Evolutionary conservation across 2,329 filamentous ascomycete genomes (phyloP).

Genomic region (Plectosphaerella sp.): DNA sequence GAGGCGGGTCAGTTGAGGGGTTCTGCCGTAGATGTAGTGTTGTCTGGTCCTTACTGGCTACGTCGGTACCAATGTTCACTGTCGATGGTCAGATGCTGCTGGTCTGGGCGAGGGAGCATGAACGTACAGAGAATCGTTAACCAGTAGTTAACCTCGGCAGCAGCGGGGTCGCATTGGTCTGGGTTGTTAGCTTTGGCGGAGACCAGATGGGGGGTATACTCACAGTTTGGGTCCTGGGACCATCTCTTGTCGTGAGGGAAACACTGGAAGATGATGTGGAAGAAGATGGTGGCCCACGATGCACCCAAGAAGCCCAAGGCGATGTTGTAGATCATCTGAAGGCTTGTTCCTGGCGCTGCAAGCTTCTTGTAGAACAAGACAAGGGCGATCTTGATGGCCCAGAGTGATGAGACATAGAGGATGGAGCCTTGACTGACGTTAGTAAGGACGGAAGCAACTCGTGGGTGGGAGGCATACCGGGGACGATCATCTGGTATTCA

Average conservation of each 20-base stretch:
- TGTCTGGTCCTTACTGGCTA: neutral
- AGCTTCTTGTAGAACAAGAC: slow-evolving; percentile 36
- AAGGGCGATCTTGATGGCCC: slow-evolving; percentile 34
- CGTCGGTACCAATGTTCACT: slow-evolving; percentile 3
- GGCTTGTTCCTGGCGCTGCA: slow-evolving; percentile 25
- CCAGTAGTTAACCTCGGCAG: slow-evolving; percentile 12
- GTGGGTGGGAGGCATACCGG: neutral
- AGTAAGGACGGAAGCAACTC: slow-evolving; percentile 25
- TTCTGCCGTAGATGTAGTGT: too few relatives aligned
- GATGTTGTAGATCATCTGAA: slow-evolving; percentile 31
- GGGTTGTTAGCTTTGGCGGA: neutral
- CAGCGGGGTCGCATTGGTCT: slow-evolving; percentile 10
- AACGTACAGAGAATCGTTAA: slow-evolving; percentile 10
- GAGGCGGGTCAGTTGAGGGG: slow-evolving; percentile 1
- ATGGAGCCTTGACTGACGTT: slow-evolving; percentile 18
- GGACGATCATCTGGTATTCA: neutral
- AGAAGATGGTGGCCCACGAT: slow-evolving; percentile 28
- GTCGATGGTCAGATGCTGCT: neutral
- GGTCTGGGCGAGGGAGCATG: neutral
- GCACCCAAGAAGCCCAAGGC: slow-evolving; percentile 22
- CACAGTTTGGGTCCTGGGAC: slow-evolving; percentile 21
- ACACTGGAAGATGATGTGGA: slow-evolving; percentile 33
- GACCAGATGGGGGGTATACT: neutral
- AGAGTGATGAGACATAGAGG: slow-evolving; percentile 33
- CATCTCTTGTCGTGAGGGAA: slow-evolving; percentile 26